Evolutionary conservation across 805 yeast species (phyloP).

Genomic region (Jamesozyma spencerorum): DNA sequence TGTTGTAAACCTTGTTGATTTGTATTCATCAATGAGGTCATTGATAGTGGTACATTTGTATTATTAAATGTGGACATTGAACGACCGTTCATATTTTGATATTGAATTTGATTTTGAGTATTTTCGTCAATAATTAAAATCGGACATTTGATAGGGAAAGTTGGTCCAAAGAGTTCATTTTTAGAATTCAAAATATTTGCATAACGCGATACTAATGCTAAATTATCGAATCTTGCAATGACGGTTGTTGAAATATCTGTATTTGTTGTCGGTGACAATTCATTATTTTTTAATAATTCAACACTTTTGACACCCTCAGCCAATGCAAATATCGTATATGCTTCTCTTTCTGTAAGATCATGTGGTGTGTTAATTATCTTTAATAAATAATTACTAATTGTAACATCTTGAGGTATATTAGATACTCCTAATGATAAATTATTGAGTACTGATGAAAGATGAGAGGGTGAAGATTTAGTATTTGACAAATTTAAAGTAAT

Average conservation of each 20-base stretch:
- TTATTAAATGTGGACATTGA: neutral
- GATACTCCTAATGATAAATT: conserved; percentile 18
- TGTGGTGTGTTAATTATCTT: conserved; percentile 50
- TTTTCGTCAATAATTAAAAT: conserved; percentile 36
- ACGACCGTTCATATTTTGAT: conserved; percentile 4
- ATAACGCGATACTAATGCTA: conserved; percentile 37
- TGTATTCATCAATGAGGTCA: neutral
- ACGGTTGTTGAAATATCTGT: conserved; percentile 15
- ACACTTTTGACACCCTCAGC: conserved; percentile 50
- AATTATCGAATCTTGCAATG: conserved; percentile 38
- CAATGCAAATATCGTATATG: conserved; percentile 55
- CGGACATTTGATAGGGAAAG: conserved; percentile 31
- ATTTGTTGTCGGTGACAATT: neutral
- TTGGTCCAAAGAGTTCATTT: conserved; percentile 41
- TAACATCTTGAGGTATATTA: conserved; percentile 7
- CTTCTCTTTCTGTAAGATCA: conserved; percentile 59
- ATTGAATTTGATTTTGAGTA: conserved; percentile 22
- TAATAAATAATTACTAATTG: conserved; percentile 20
- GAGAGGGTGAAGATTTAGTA: conserved; percentile 23
- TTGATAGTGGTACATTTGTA: neutral
- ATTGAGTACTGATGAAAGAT: conserved; percentile 25
- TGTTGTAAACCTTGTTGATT: conserved; percentile 36
- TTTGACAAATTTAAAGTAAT: neutral
- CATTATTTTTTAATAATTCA: conserved; percentile 28
- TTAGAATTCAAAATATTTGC: conserved; percentile 34